Evolutionary conservation across 306 rosid genomes (phyloP), one percentile per base, ranked within the genome.

Genomic region (Abrus pulchellus): DNA sequence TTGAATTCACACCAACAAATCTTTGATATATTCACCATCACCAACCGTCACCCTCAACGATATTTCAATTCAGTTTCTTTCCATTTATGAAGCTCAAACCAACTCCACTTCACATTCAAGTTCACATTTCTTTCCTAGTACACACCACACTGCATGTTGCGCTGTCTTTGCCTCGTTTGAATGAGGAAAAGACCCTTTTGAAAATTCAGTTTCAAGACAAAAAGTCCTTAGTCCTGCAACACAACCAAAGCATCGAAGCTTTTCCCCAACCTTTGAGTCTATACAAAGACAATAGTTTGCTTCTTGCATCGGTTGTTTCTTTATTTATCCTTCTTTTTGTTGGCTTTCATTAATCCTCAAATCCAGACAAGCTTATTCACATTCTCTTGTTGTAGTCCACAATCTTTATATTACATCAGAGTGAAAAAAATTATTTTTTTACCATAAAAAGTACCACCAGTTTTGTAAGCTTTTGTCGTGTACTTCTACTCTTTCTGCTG

Each of bases 1-100:
- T 87, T 92, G 88, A 94, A 90, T 90, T 88, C 87, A 84, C 85
- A 87, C 92, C 90, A 74, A 83, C 74, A 81, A 83, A 77, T 79
- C 75, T 83, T 80, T 82, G 76, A 83, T 82, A 85, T 83, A 83
- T 83, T 86, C 40, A 71, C 73, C 60, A 43, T 61, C 91, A 86
- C 88, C 94, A 78, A 90, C 91, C 80, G 66, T 57, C 70, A 67
- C 14, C 80, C 9, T 75, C 73, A 78, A 67, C 60, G 33, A 34
- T 68, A 66, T 81, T 49, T 74, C 61, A 69, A 77, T 80, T 72
- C 80, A 80, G 63, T 65, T 67, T 78, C 79, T 70, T 74, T 80
- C 75, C 90, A 86, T 88, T 86, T 85, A 86, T 87, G 93, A 74
- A 75, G n/a, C 82, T 75, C 85, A 52, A 77, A 47, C 29, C 75